Evolutionary conservation across 1,284 basidiomycete genomes (phyloP).

Genomic region (Cutaneotrichosporon cavernicola): DNA sequence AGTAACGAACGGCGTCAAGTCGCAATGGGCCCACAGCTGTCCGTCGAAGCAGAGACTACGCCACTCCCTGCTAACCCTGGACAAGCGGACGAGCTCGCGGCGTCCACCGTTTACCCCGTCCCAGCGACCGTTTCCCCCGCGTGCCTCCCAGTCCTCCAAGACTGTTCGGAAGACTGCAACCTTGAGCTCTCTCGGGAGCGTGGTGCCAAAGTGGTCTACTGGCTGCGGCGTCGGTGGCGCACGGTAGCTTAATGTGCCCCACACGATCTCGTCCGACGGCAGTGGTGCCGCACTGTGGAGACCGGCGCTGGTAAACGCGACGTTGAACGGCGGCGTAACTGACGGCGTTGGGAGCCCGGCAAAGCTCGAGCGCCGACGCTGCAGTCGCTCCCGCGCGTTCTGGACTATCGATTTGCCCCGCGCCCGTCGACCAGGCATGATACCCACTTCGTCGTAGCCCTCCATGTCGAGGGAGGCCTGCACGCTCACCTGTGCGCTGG

Average conservation of each 20-base stretch:
- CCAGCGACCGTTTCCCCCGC: slow-evolving; percentile 60
- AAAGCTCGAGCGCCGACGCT: slow-evolving; percentile 4
- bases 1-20: slow-evolving; percentile 63
- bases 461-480: not conserved
- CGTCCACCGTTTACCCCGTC: slow-evolving; percentile 68
- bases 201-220: slow-evolving; percentile 48
- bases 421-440: not conserved
- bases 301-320: slow-evolving; percentile 21
- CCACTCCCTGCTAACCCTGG: slow-evolving; percentile 77
- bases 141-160: slow-evolving; percentile 56
- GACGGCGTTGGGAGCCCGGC: not conserved
- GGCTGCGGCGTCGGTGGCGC: slow-evolving; percentile 7
- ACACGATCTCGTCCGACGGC: slow-evolving; percentile 24
- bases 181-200: slow-evolving; percentile 71
- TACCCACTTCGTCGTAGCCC: slow-evolving; percentile 6
- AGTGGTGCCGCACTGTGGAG: slow-evolving; percentile 17
- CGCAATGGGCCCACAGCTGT: slow-evolving; percentile 72
- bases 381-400: slow-evolving; percentile 10
- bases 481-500: slow-evolving; percentile 8
- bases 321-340: slow-evolving; percentile 16
- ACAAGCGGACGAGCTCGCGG: slow-evolving; percentile 73
- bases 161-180: slow-evolving; percentile 60
- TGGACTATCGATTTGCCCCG: slow-evolving; percentile 7
- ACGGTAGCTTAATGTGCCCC: slow-evolving; percentile 27
- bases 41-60: slow-evolving; percentile 76